Evolutionary conservation across 2,329 filamentous ascomycete genomes (phyloP), one percentile per base, ranked within the genome.

Genomic region (Hypoxylon sp.): DNA sequence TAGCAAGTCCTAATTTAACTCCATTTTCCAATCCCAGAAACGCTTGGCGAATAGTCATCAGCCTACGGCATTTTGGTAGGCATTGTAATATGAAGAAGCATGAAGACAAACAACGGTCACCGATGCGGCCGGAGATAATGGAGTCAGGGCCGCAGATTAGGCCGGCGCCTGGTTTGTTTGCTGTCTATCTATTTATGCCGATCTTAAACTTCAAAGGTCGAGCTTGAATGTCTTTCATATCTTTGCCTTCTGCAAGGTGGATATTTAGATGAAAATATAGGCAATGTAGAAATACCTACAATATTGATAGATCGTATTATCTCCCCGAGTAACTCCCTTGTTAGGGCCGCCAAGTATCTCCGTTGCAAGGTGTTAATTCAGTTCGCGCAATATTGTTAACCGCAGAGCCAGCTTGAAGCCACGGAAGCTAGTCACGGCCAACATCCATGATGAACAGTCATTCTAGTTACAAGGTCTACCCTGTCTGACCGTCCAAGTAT

Each of bases 51-150:
- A 20, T 49, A 48, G 48, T 44, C 18, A 32, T 30, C 18, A 51
- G 42, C 60, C 60, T 64, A 9, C 38, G 14, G 11, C 33, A 16
- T 59, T 14, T 33, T 40, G 32, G 52, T 38, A 56, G n/a, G 24
- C 50, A 36, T n/a, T 26, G 50, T 40, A 48, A 26, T 46, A 33
- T 50, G 57, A 64, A 45, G 50, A 53, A 51, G 16, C 9, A 20
- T 16, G 55, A 53, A 6, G 55, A 61, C 61, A 57, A 67, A 64
- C 40, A 67, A 38, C 40, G 61, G 57, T 45, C 64, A 48, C 64
- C 48, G 50, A 64, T 4, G 45, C 56, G 61, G 61, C 64, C 64
- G 64, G 58, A 63, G 52, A 44, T 48, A 46, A 32, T 50, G 48
- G 49, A 33, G 56, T 46, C 62, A 57, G 55, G 40, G 52, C 14